Percentiles rank a stretch among this genome's conserved stretches.
Evolutionary conservation across 192 early-diverging fungal genomes (phyloP).

Genomic region (Rhizophagus clarus): DNA sequence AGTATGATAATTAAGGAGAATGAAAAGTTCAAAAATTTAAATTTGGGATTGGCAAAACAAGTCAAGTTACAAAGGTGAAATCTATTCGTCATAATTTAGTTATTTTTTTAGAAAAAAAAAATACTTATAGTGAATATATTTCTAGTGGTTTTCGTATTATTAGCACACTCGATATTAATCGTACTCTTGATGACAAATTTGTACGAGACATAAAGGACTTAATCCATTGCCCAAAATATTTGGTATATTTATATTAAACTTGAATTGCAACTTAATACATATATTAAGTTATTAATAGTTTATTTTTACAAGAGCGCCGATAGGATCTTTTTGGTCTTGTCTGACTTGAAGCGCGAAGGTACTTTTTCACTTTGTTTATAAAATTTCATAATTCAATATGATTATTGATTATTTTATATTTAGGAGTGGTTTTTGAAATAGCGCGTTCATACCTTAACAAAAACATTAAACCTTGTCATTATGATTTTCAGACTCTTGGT

Average conservation of each 20-base stretch:
- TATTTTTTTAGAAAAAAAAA: neutral
- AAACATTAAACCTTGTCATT: too few relatives aligned
- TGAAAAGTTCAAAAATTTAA: slow-evolving; percentile 3
- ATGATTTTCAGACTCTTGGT: too few relatives aligned
- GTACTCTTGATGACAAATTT: slow-evolving; percentile 8
- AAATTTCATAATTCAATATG: neutral
- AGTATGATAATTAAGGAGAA: neutral
- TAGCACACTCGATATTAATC: slow-evolving; percentile 17
- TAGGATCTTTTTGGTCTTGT: neutral
- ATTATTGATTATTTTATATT: neutral
- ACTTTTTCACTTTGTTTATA: neutral
- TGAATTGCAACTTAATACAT: neutral
- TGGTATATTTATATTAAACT: neutral
- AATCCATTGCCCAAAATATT: neutral
- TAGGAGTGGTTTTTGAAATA: slow-evolving; percentile 1
- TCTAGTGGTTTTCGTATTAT: neutral
- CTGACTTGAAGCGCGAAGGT: slow-evolving; percentile 22
- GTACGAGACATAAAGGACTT: neutral
- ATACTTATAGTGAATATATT: neutral
- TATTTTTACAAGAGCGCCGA: neutral
- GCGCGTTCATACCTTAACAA: neutral
- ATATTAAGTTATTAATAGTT: neutral
- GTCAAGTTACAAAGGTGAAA: slow-evolving; percentile 13
- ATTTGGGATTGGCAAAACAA: slow-evolving; percentile 7
- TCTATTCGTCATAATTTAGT: neutral